Evolutionary conservation across 441 rosid species (phyloP).

Genomic region (Capsella rubella): DNA sequence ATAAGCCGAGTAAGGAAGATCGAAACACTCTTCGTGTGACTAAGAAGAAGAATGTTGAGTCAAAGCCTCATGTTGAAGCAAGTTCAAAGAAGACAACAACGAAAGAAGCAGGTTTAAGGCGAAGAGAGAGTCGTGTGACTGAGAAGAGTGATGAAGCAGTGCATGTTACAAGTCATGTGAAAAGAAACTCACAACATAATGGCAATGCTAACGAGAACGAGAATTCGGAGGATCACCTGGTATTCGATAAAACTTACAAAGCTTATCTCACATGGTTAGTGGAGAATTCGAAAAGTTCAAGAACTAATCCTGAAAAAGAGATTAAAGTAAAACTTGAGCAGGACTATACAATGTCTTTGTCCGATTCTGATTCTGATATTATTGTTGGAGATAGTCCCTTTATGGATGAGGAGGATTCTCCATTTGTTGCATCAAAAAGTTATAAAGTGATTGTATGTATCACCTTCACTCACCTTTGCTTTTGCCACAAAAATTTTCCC

Average conservation of each 20-base stretch:
- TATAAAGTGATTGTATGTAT: conserved; percentile 40
- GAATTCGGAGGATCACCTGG: not conserved
- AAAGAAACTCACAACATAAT: conserved; percentile 4
- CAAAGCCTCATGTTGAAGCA: conserved; percentile 31
- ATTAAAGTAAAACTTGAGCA: conserved; percentile 43
- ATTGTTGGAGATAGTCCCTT: conserved; percentile 50
- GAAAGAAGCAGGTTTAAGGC: not conserved
- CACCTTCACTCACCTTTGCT: conserved; percentile 15
- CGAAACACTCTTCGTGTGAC: not conserved
- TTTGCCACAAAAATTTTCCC: not conserved
- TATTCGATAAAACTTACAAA: conserved; percentile 32
- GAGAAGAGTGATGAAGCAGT: conserved; percentile 15
- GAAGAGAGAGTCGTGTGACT: conserved; percentile 11
- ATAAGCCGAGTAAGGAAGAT: conserved; percentile 2
- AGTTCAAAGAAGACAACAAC: not conserved
- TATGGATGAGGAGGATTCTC: conserved; percentile 42
- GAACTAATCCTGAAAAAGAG: conserved; percentile 30
- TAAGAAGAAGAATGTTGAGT: conserved; percentile 33
- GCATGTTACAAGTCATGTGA: conserved; percentile 12
- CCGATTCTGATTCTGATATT: conserved; percentile 54
- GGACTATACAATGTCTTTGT: conserved; percentile 40
- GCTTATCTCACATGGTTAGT: conserved; percentile 26
- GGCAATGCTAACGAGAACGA: conserved; percentile 21
- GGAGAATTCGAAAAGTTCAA: conserved; percentile 30
- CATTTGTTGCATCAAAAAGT: conserved; percentile 54